Evolutionary conservation across 176 grass and related monocot species (phyloP), one percentile per base, ranked within the genome.

Genomic region (Secale cereale): DNA sequence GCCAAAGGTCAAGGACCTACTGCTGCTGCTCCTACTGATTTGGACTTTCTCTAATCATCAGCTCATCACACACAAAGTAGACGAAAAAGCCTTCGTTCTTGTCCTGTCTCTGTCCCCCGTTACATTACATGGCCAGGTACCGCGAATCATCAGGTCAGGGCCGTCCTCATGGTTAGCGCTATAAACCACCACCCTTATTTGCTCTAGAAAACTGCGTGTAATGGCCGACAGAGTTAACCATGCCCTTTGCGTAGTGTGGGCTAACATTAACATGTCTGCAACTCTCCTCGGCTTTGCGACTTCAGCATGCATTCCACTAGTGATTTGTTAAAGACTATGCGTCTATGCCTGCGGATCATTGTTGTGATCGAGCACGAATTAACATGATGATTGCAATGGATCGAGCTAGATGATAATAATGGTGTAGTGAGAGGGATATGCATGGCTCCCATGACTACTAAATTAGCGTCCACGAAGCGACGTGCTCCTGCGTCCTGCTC

Each of bases 191-290:
- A 9, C 67, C 7, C n/a, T 74, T 46, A 46, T 15, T 70, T 39
- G 29, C 11, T 85, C 81, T 61, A 85, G 46, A 70, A 69, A 37
- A 27, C 28, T 36, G 28, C 25, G 27, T 15, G 65, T 32, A 86
- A 86, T 90, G 83, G 88, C 88, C 88, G 83, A 86, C 88, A 20
- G 70, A 32, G 69, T 63, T 62, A 81, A 12, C 26, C 3, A 52
- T 6, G 4, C 17, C 17, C 19, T 45, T 39, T 62, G 56, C 36
- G 10, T 23, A 23, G 52, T 83, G 52, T 77, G 78, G 30, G 71
- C 71, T 85, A 81, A 28, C 70, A 62, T 80, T 85, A 81, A 28
- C 70, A 62, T 80, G 70, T 62, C 76, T 45, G 52, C 83, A 43
- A 78, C 78, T 86, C 54, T 13, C 37, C 13, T 70, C 43, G 62